Base-by-base conservation (phyloP, 805 yeast species). In the Tetrapisispora phaffii region DNA sequence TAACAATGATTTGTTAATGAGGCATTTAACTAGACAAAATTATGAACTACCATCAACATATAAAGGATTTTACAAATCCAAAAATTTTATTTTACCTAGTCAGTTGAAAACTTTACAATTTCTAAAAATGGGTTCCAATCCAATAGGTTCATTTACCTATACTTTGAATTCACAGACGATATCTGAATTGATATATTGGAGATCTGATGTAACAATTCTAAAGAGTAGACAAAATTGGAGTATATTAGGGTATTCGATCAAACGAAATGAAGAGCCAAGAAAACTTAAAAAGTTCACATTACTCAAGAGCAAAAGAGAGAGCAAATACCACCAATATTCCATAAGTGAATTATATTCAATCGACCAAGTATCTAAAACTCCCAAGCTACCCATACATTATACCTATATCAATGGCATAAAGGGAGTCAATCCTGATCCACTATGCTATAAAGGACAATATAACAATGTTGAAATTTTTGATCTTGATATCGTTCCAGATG, bases 181-280 rank as follows among this genome's bases (percentile, higher is more conserved):
- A 32, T 10, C 16, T 4, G 50, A 49, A 37, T 40, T 44, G 2
- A 19, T 53, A 6, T 51, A 38, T 37, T 51, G 55, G 52, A 53
- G 48, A 38, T 40, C 36, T 13, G 55, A 53, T 24, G 42, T 60
- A 2, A 15, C 51, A 12, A 16, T 45, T 9, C 34, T 59, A 26
- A 58, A 55, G 42, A 52, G 59, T 35, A 41, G 29, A 31, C 56
- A 54, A 29, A 61, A 54, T 46, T 60, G 65, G 65, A 42, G 47
- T 4, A 48, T 54, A n/a, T 23, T 55, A 19, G 63, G 65, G 1
- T 44, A 62, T 35, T 41, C 56, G 1, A 29, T 59, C 7, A 44
- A 39, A 15, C 8, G 17, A n/a, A 45, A 13, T 15, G 39, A 34
- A 3, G 28, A 32, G n/a, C 54, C 55, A 13, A 22, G 48, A 22